These are phyloP conservation scores for Starmerella asiatica DNA, from an alignment of 805 yeast species.

Conservation along the genomic window DNA sequence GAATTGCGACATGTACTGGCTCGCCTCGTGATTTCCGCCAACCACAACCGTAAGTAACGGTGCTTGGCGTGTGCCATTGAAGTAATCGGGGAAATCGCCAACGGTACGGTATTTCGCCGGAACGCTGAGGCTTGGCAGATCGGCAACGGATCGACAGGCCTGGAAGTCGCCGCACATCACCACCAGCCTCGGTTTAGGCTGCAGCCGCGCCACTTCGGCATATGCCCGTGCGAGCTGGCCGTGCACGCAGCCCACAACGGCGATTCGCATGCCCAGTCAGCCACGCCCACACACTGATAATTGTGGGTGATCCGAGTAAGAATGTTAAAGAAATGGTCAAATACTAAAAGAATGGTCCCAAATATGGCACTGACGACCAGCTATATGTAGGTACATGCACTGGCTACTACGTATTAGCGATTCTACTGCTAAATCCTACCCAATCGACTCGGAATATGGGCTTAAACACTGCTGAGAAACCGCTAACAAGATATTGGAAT, in stretches of 20 bases:
- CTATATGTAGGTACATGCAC: too few species aligned
- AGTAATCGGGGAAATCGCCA: constrained; percentile 74
- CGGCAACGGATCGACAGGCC: constrained; percentile 51
- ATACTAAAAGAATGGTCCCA: too few species aligned
- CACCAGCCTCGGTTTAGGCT: constrained; percentile 36
- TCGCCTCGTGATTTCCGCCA: constrained; percentile 94
- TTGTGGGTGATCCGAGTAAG: too few species aligned
- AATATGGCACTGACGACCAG: too few species aligned
- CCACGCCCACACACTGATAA: background rate
- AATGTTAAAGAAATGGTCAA: too few species aligned
- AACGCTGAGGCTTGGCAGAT: constrained; percentile 56
- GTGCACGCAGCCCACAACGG: constrained; percentile 22
- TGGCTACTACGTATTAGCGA: too few species aligned
- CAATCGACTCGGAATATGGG: too few species aligned
- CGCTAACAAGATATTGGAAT: too few species aligned
- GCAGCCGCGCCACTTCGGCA: constrained; percentile 1
- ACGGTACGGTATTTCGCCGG: constrained; percentile 61
- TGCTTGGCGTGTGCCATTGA: constrained; percentile 44
- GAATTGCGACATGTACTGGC: constrained; percentile 58
- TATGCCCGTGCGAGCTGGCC: constrained; percentile 19
- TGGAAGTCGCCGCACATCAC: constrained; percentile 89
- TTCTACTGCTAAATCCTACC: too few species aligned
- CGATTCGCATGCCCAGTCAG: constrained; percentile 17
- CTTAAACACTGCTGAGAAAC: too few species aligned
- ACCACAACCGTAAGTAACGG: constrained; percentile 70